Evolutionary conservation across 495 filamentous ascomycete genomes (phyloP), one percentile per base, ranked within the genome.

Genomic region (Neurospora africana): DNA sequence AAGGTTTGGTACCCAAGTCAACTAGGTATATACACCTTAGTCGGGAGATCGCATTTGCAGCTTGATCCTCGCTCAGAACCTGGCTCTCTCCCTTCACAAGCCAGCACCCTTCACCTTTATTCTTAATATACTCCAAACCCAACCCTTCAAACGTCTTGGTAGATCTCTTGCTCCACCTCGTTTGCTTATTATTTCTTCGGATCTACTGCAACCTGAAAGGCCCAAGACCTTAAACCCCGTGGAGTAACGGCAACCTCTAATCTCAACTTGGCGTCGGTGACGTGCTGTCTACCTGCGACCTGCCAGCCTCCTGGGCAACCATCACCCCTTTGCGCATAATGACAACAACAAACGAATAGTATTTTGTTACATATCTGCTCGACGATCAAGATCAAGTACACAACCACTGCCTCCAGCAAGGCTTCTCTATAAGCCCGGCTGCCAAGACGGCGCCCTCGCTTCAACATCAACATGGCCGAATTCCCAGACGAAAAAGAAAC

Each of bases 401-500:
- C 3, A 13, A 35, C 19, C 17, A 15, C 27, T 37, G 44, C 39
- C 53, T 47, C 15, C 58, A 35, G 53, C 53, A 33, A 65, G 53
- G 53, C 53, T 33, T 65, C 35, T 39, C 21, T 27, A 36, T 23
- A 37, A 4, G 36, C 35, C 23, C 53, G 47, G 19, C 70, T 65
- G 40, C 68, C 68, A 65, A 67, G 69, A 43, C 33, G 39, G 30
- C 36, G 9, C 27, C 70, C 15, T 43, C 17, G 33, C 21, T 43
- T 33, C 33, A 33, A 39, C 58, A 1, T 27, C 47, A 69, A 70
- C 72, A 69, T 70, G 47, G 33, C 10, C 35, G 8, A 15, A 33
- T 69, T 53, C 17, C 68, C 53, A 70, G 44, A 69, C 10, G 72
- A 71, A 44, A 74, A 72, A 33, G 33, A 27, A 30, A 70, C 68